Evolutionary conservation across 192 early-diverging fungal species (phyloP), one percentile per base, ranked within the genome.

Genomic region (Coemansia sp.): DNA sequence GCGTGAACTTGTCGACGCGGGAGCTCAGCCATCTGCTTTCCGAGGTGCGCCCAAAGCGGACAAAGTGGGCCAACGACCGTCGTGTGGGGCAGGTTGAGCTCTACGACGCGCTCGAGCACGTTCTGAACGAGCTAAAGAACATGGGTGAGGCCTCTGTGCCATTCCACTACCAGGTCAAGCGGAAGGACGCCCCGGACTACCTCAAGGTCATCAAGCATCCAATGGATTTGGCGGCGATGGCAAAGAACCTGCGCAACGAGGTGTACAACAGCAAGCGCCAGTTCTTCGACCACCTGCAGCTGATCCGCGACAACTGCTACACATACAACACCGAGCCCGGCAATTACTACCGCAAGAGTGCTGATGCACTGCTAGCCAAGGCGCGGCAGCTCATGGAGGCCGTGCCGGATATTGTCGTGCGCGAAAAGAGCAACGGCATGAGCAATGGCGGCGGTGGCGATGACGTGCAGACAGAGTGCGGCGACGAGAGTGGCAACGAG

Each of bases 251-350:
- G 60, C 89, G 91, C 70, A 66, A 52, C 9, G 86, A 89, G 50
- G 77, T 87, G 53, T 99, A 99, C 77, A 84, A 89, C 60, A 89
- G 86, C 84, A 97, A 98, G 76, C 72, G 85, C 7, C 91, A 94
- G 63, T 98, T 99, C 83, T 73, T 83, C 3, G 77, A 87, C n/a
- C 95, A 99, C 64, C 70, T 97, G 33, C 85, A 91, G 67, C 76
- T 98, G 52, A 97, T 99, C 61, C 95, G 93, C 82, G 82, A 85
- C 47, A 99, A 99, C 73, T 97, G 95, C 79, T 86, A 95, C 42
- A 78, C 77, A 5, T 99, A 94, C 85, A 99, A 99, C 74, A 87
- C 90, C 3, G 85, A 90, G 62, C 94, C 94, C 6, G 88, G 89
- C n/a, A 93, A 91, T 72, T 86, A 90, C 59, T 99, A 92, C 70